Evolutionary conservation across 2,329 filamentous ascomycete species (phyloP), one percentile per base, ranked within the genome.

Genomic region (Harringtonia lauricola): DNA sequence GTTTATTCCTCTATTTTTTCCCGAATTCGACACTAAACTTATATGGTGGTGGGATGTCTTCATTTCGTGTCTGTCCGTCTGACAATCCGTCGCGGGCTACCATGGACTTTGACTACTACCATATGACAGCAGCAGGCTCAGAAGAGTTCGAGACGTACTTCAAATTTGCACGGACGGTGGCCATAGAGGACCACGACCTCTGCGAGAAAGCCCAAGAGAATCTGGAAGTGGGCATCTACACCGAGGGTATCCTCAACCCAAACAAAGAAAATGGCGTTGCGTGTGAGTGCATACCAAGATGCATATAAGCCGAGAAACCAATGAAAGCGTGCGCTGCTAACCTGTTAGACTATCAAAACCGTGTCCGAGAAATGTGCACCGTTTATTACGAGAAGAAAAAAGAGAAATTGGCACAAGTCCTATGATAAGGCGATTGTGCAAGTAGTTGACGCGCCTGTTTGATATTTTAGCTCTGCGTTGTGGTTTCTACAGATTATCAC

Each of bases 91-190:
- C 19, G 10, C 26, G 18, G 14, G 30, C 34, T 8, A 37, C 13
- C 0, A 38, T 45, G 39, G 39, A 45, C 33, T 45, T 45, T 38
- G 43, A 45, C 34, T 45, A 45, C 28, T 41, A 45, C 21, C 43
- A 45, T 29, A 14, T 24, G 21, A 10, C 18, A 7, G 26, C 43
- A 3, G 34, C 18, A 2, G 38, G 29, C 10, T 41, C 43, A 7
- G 34, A 37, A 14, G 39, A 31, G 2, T 45, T 45, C 12, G 34
- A 41, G 21, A 17, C 26, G 17, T 45, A 45, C 34, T 45, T 19
- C 22, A 19, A 33, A 10, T 41, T 45, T 29, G 43, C 43, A 3
- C 43, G 43, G n/a, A 41, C 33, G 2, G 43, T 45, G 34, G 43
- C 43, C 9, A 36, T 45, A 7, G 43, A 45, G 22, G 43, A 45